phyloP scores from a whole-genome alignment of 2,329 filamentous ascomycete species.

The Stylonectria norvegica region DNA sequence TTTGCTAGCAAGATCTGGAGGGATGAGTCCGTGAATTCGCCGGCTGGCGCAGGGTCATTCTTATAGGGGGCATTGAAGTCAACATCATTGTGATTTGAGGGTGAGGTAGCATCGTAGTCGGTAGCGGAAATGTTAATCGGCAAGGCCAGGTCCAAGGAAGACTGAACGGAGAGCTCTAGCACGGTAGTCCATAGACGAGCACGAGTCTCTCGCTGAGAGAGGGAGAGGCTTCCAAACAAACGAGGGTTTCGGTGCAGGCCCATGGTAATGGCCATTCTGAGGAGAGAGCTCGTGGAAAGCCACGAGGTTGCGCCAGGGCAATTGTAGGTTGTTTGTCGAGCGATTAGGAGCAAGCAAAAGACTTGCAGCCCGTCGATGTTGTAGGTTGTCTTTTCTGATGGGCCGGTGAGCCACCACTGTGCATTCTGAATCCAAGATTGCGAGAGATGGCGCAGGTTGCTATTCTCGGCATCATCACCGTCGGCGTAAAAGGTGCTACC shows the following conservation, averaged over 20 bases:
- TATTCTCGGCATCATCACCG: slow-evolving; percentile 13
- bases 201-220: slow-evolving; percentile 20
- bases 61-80: slow-evolving; percentile 15
- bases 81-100: slow-evolving; percentile 22
- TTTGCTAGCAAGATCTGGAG: slow-evolving; percentile 21
- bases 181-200: slow-evolving; percentile 24
- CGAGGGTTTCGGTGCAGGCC: slow-evolving; percentile 23
- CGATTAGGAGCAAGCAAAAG: slow-evolving; percentile 22
- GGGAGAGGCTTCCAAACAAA: slow-evolving; percentile 17
- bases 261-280: slow-evolving; percentile 26
- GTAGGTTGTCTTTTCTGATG: slow-evolving; percentile 23
- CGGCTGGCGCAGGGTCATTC: slow-evolving; percentile 4
- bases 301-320: slow-evolving; percentile 25
- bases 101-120: slow-evolving; percentile 19
- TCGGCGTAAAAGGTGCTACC: slow-evolving; percentile 21
- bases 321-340: slow-evolving; percentile 26
- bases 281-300: slow-evolving; percentile 23
- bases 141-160: slow-evolving; percentile 22
- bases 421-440: slow-evolving; percentile 27
- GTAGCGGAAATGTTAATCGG: slow-evolving; percentile 16
- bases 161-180: slow-evolving; percentile 21
- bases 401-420: slow-evolving; percentile 26
- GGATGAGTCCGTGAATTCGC: slow-evolving; percentile 20
- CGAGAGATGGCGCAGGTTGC: slow-evolving; percentile 13
- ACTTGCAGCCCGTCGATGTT: slow-evolving; percentile 24